These are phyloP conservation scores for Dioscorea dumetorum DNA, from an alignment of 106 monocot genomes.

Conservation along the genomic window DNA sequence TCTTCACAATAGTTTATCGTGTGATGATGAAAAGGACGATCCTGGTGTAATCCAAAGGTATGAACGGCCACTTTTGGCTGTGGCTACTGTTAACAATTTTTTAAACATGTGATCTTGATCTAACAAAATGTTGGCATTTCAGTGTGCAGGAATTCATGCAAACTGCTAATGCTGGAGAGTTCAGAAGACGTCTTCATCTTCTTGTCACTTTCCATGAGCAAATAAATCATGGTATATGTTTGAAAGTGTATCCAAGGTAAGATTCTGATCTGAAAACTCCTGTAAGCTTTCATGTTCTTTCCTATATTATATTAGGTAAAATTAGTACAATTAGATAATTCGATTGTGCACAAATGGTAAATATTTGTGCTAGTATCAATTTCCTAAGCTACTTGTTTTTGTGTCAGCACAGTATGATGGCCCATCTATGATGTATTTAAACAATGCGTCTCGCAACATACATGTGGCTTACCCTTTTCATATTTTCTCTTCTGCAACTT, in stretches of 20 bases:
- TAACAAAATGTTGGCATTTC: constrained; percentile 3
- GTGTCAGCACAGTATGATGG: too few relatives aligned
- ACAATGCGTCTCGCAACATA: too few relatives aligned
- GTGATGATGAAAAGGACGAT: constrained; percentile 19
- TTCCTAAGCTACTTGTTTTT: too few relatives aligned
- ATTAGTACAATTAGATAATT: background rate
- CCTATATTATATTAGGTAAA: background rate
- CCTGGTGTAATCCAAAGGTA: constrained; percentile 51
- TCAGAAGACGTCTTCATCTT: constrained; percentile 72
- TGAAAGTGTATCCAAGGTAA: constrained; percentile 57
- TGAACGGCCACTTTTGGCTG: background rate
- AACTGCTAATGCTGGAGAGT: constrained; percentile 74
- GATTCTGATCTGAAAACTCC: background rate
- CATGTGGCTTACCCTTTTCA: background rate
- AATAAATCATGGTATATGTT: constrained; percentile 29
- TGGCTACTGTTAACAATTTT: background rate
- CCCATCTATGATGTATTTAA: too few relatives aligned
- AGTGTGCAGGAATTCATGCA: constrained; percentile 81
- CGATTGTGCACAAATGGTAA: background rate
- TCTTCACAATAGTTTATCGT: constrained; percentile 42
- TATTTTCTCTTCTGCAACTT: background rate
- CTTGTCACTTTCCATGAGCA: constrained; percentile 77
- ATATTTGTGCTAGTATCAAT: background rate
- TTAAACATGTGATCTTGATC: background rate
- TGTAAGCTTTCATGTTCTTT: background rate